Conservation (phyloP, 2,329 filamentous ascomycete species). For the Paracorniculantispora psalliotae region DNA sequence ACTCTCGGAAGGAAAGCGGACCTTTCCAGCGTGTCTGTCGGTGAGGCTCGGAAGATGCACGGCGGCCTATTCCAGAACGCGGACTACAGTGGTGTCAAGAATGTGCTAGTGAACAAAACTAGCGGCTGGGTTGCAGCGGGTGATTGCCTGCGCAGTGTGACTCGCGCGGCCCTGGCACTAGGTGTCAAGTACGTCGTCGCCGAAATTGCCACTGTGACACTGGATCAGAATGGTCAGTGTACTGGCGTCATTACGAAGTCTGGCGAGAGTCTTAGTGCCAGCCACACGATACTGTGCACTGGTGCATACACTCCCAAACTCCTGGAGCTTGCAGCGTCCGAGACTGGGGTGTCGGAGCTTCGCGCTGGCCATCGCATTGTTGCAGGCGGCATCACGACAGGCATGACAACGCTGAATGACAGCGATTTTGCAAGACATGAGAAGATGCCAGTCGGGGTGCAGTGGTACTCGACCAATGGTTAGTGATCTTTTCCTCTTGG, state of each 20-base stretch:
- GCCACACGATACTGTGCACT: conserved; percentile 49
- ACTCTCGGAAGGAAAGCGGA: conserved; percentile 36
- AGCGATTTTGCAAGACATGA: conserved; percentile 40
- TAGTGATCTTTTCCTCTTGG: not conserved
- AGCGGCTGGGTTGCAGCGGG: conserved; percentile 62
- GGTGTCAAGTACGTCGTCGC: conserved; percentile 56
- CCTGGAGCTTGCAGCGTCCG: conserved; percentile 46
- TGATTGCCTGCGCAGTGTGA: conserved; percentile 51
- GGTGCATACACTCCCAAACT: conserved; percentile 55
- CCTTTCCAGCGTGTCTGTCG: conserved; percentile 39
- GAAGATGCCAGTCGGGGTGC: conserved; percentile 45
- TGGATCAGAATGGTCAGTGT: conserved; percentile 41
- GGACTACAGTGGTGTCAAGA: conserved; percentile 53
- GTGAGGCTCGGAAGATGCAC: conserved; percentile 46
- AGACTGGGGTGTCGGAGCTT: conserved; percentile 42
- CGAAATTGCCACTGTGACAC: conserved; percentile 42
- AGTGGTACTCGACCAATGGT: conserved; percentile 35
- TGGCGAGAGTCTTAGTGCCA: conserved; percentile 41
- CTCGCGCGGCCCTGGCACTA: conserved; percentile 44
- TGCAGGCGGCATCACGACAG: conserved; percentile 56
- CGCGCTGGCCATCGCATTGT: conserved; percentile 50
- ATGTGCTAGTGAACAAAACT: conserved; percentile 56
- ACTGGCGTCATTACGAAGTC: conserved; percentile 43
- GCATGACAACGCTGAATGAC: conserved; percentile 49
- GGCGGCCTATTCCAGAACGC: conserved; percentile 55